Base-by-base conservation (phyloP, 306 rosid species). In the Crataegus laevigata region DNA sequence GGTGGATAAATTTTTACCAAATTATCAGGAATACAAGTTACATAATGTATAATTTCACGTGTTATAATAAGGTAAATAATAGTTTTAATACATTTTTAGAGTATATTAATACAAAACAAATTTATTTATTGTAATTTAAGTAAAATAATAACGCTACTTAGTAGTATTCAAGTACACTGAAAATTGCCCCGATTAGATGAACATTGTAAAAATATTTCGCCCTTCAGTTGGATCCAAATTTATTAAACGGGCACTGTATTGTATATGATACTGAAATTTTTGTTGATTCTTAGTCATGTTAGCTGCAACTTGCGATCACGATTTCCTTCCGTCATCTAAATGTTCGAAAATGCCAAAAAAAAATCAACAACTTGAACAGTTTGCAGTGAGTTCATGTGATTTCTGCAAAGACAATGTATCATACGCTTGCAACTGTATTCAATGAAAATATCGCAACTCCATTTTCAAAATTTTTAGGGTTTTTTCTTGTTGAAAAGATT, bases 11-110 rank as follows among this genome's bases (percentile, higher is more conserved):
- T 55, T 55, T 47, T 47, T 15, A 15, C 6, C 38, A 6, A 0
- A 15, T 0, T 1, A 15, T 47, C 7, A 45, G 2, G 2, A 45
- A 45, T 6, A 45, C 19, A 45, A 47, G 19, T 4, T 47, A 15
- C 8, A 0, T 15, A 6, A 47, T 47, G 0, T 47, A 47, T 0
- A 6, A 47, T 15, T 47, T 0, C 3, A 47, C 0, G 0, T 15
- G 8, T 47, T 15, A 47, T 47, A 15, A 15, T 47, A 47, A 47
- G 3, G 0, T 47, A 15, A 47, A 47, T 3, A 1, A 15, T 47
- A 47, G 0, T 14, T 0, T 18, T 47, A 5, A 47, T 47, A 47
- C 21, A 6, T 47, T 47, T 18, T 47, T 47, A 1, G 3, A 6
- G 21, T 1, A 15, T 47, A 47, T 47, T 47, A 47, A 15, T 17